A percentile compares a stretch with the other conserved stretches of the same genome.
Conservation (phyloP, 495 filamentous ascomycete genomes). For the Pyrenula massariospora region DNA sequence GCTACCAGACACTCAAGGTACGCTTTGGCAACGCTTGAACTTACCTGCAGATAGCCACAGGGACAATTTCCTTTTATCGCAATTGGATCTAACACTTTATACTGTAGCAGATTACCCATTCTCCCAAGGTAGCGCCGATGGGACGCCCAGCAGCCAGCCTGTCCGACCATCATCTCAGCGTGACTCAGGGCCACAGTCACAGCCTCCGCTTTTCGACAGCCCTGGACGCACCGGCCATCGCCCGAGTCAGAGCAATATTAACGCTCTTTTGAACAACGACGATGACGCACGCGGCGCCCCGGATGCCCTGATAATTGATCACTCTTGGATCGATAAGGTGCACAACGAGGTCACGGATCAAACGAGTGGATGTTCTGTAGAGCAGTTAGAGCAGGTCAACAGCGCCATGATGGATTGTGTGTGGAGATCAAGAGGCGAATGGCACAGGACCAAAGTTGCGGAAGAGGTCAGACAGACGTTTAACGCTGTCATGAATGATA, state of each 20-base stretch:
- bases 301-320: slow-evolving; percentile 43
- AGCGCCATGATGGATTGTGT: slow-evolving; percentile 81
- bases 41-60: slow-evolving; percentile 33
- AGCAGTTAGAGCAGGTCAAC: slow-evolving; percentile 90
- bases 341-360: slow-evolving; percentile 45
- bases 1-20: slow-evolving; percentile 12
- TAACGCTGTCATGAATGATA: slow-evolving; percentile 71
- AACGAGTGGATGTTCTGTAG: slow-evolving; percentile 72
- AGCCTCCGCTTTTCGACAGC: not conserved
- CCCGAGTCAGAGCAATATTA: slow-evolving; percentile 25
- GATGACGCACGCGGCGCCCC: slow-evolving; percentile 18
- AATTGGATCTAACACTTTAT: not conserved
- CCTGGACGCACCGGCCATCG: slow-evolving; percentile 13
- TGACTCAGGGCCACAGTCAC: slow-evolving; percentile 22
- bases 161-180: not conserved
- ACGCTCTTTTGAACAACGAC: slow-evolving; percentile 33
- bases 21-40: not conserved
- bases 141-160: not conserved
- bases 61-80: slow-evolving; percentile 11
- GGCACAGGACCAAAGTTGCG: slow-evolving; percentile 66
- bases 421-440: slow-evolving; percentile 67
- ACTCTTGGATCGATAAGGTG: slow-evolving; percentile 38
- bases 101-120: slow-evolving; percentile 9
- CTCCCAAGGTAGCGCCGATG: slow-evolving; percentile 18
- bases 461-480: slow-evolving; percentile 51